Percentiles rank a stretch among this genome's conserved stretches.
Conservation (phyloP, 2,329 filamentous ascomycete genomes). For the Tolypocladium album region DNA sequence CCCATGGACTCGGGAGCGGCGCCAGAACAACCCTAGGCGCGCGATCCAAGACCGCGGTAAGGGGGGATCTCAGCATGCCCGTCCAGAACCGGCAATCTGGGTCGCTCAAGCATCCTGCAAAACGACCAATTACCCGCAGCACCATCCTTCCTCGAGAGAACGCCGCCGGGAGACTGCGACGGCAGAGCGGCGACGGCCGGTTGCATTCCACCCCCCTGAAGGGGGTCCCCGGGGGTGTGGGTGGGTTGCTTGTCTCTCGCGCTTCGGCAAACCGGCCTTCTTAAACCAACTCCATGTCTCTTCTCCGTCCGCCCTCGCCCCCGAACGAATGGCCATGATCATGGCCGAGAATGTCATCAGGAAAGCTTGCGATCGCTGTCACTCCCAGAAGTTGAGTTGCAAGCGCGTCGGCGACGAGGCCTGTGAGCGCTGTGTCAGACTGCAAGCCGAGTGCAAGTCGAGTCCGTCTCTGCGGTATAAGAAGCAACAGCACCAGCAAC, state of each 20-base stretch:
- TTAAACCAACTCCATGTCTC: conserved; percentile 19
- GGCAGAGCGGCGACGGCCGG: background rate
- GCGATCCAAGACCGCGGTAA: background rate
- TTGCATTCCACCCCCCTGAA: conserved; percentile 1
- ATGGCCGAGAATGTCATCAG: conserved; percentile 28
- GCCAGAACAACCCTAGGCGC: background rate
- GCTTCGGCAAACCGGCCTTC: conserved; percentile 10
- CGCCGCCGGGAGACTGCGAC: background rate
- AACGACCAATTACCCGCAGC: conserved; percentile 6
- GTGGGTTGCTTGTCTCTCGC: conserved; percentile 3
- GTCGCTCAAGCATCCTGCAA: conserved; percentile 1
- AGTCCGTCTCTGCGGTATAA: conserved; percentile 29
- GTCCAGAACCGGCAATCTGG: conserved; percentile 5
- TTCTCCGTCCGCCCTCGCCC: conserved; percentile 8
- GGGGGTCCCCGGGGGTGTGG: background rate
- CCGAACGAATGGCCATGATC: conserved; percentile 15
- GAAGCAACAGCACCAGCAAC: conserved; percentile 20
- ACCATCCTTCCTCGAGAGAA: conserved; percentile 1
- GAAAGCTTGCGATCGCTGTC: conserved; percentile 36
- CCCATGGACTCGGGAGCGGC: background rate
- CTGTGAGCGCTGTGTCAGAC: conserved; percentile 31
- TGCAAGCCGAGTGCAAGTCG: conserved; percentile 31
- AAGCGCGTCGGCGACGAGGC: conserved; percentile 27
- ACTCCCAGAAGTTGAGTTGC: conserved; percentile 34
- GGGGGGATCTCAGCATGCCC: background rate